Evolutionary conservation across 2,329 filamentous ascomycete species (phyloP).

Genomic region (Pseudogymnoascus sp.): DNA sequence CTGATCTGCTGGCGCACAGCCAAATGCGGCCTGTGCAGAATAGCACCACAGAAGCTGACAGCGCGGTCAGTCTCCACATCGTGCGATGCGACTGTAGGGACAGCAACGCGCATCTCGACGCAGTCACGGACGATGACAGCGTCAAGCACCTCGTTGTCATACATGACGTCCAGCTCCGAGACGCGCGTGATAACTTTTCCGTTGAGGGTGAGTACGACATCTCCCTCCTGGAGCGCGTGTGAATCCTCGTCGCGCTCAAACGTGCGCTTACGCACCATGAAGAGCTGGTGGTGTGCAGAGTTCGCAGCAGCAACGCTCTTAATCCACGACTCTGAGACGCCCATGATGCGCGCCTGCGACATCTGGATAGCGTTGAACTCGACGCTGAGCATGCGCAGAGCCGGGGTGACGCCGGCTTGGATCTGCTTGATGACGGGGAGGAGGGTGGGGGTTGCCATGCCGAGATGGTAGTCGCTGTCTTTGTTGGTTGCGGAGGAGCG

Average conservation of each 20-base stretch:
- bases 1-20: conserved; percentile 96
- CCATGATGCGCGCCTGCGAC: conserved; percentile 95
- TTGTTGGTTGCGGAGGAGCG: conserved; percentile 69
- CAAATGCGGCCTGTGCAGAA: conserved; percentile 88
- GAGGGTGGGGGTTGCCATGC: conserved; percentile 79
- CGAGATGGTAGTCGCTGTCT: conserved; percentile 94
- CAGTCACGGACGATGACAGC: conserved; percentile 82
- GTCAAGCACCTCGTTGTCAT: conserved; percentile 74
- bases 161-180: conserved; percentile 93
- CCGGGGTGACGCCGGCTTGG: conserved; percentile 68
- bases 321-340: conserved; percentile 93
- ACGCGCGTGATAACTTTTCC: conserved; percentile 88
- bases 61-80: conserved; percentile 89
- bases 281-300: conserved; percentile 87
- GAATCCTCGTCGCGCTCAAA: conserved; percentile 55
- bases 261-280: conserved; percentile 92
- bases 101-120: conserved; percentile 64
- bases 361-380: conserved; percentile 95
- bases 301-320: conserved; percentile 81
- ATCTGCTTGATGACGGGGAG: conserved; percentile 85
- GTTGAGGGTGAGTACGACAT: conserved; percentile 87
- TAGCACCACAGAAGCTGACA: conserved; percentile 89
- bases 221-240: conserved; percentile 74
- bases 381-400: conserved; percentile 83
- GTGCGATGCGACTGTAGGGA: conserved; percentile 79